Base-by-base conservation (phyloP, 495 filamentous ascomycete genomes). In the Tuber brumale region DNA sequence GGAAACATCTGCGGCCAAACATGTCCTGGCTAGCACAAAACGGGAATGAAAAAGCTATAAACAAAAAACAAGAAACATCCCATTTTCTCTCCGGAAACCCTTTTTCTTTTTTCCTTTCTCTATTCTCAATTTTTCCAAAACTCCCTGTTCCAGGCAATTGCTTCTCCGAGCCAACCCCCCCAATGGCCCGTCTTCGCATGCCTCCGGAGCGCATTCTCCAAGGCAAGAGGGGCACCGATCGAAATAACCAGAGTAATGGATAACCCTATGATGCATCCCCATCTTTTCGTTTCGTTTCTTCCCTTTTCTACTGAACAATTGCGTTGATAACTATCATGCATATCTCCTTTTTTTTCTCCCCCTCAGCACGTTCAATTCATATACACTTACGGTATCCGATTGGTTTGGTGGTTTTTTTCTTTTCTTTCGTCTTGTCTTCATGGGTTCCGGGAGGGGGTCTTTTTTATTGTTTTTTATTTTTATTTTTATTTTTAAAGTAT, bases 391-490 rank as follows among this genome's bases (percentile, higher is more conserved):
- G 57, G 57, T 66, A 27, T 66, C 27, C 57, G 12, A 35, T 31
- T 66, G 78, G 73, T 76, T 76, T 79, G 78, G 57, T 31, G 70
- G 76, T 71, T 71, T 69, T 75, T 42, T 69, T 35, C 46, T 51
- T 57, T 19, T 70, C 18, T 27, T 70, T 57, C 39, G 43, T 57
- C 48, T 44, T 61, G 41, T 66, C 10, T 43, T 51, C 66, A 39
- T 71, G 57, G 27, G 46, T 74, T 44, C 61, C 37, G 48, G 61
- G 70, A 39, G 69, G 70, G 48, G 35, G 57, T 43, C 41, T 73
- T 66, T 43, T 69, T 23, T 48, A 48, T 48, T 10, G 23, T n/a
- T 51, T 61, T 9, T 31, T 61, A 14, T 31, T 61, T 31, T 31
- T n/a, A n/a, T 4, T 14, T 35, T 35, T 39, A 39, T 39, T 66